These are phyloP conservation scores for Ampelomyces quisqualis DNA, from an alignment of 2,329 filamentous ascomycete species.

Conservation along the genomic window DNA sequence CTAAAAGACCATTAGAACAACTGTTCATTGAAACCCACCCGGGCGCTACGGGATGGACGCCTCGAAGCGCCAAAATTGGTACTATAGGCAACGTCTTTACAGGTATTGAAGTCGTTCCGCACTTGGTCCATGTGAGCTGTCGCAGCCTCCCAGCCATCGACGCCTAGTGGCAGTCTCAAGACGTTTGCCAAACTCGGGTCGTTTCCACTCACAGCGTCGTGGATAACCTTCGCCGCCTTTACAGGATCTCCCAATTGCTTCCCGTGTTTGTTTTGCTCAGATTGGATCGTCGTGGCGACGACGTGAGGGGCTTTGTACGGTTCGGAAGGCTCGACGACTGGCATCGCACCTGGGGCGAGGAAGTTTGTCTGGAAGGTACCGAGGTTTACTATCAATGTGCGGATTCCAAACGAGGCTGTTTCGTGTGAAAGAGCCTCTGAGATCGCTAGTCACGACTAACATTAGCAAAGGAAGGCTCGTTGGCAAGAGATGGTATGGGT, in stretches of 20 bases:
- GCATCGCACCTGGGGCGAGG: background rate
- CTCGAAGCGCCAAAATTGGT: background rate
- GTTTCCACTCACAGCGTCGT: background rate
- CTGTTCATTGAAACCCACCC: background rate
- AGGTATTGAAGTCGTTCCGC: background rate
- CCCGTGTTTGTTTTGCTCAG: background rate
- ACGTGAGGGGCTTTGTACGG: slow-evolving; percentile 1
- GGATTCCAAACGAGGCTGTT: slow-evolving; percentile 1
- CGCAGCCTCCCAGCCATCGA: background rate
- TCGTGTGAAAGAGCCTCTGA: slow-evolving; percentile 1
- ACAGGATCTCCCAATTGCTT: background rate
- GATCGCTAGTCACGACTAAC: background rate
- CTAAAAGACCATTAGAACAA: background rate
- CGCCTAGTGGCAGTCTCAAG: slow-evolving; percentile 1
- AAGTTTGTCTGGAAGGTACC: slow-evolving; percentile 1
- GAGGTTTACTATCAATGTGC: slow-evolving; percentile 2
- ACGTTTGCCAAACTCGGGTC: slow-evolving; percentile 2
- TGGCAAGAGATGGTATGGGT: background rate
- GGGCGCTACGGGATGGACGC: background rate
- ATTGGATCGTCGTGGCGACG: background rate
- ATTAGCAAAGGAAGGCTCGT: background rate
- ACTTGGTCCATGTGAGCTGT: slow-evolving; percentile 2
- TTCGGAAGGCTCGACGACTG: background rate
- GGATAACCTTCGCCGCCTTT: background rate
- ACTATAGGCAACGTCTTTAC: slow-evolving; percentile 1